Base-by-base conservation (phyloP, 805 yeast genomes). In the Myxozyma monticola region DNA sequence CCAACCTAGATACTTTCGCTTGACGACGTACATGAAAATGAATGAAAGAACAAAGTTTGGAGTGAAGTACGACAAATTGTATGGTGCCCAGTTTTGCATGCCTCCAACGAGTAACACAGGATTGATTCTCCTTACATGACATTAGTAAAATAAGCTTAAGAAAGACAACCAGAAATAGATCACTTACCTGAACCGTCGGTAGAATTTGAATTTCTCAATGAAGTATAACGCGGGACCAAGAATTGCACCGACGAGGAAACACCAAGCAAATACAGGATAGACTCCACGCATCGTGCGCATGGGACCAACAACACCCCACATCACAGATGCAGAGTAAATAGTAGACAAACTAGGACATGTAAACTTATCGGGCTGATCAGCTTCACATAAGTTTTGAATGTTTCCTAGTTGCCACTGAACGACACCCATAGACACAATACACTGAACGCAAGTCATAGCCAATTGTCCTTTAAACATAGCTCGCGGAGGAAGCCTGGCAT, bases 211-310 rank as follows among this genome's bases (percentile, higher is more conserved):
- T 25, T 35, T 33, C 15, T 48, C 40, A 5, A 63, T 17, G 31
- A 28, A 28, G 31, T 28, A 28, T 10, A 28, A 28, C 14, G 14
- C 9, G 14, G 57, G 37, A 10, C 48, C 26, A 53, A 35, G 22
- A 21, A 50, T 24, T 58, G 65, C 65, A 10, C 88, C 88, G 48
- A 80, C 69, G 25, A 83, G 68, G 72, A 83, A 83, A 54, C 85
- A 78, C 77, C 80, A 83, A 62, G 79, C 76, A 51, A 83, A 68
- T 14, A 76, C 68, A 1, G 88, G 87, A 61, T 83, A 83, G 15
- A 82, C 62, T 0, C 33, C 46, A 28, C 48, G 36, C 40, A 52
- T 56, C 18, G 59, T 49, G 15, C 63, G 50, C 35, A 37, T 18
- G 14, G 63, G 64, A 9, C 63, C 64, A 20, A 60, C 48, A 3